Conservation (phyloP, 23 red algal species). For the Chondrus crispus region DNA sequence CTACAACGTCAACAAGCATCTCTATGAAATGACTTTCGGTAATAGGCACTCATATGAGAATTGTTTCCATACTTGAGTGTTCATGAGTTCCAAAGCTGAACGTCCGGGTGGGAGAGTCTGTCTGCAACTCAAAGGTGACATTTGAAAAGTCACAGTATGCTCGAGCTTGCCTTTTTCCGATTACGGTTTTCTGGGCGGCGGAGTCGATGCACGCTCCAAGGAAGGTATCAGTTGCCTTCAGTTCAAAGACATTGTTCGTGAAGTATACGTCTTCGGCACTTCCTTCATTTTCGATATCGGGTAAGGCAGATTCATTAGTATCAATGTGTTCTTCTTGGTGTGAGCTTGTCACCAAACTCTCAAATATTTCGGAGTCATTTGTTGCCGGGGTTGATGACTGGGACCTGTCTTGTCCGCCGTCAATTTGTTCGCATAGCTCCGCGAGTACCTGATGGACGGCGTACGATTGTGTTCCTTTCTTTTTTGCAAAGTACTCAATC, state of each 20-base stretch:
- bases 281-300: not conserved
- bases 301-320: not conserved
- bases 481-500: not conserved
- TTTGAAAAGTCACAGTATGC: not conserved
- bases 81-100: not conserved
- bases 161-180: not conserved
- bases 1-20: not conserved
- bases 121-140: not conserved
- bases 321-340: too few relatives aligned
- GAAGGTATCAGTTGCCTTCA: not conserved
- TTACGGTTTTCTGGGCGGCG: not conserved
- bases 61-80: not conserved
- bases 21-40: not conserved
- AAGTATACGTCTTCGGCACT: not conserved
- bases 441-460: not conserved
- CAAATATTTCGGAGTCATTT: not conserved
- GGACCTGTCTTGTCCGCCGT: not conserved
- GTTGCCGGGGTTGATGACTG: not conserved
- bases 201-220: slow-evolving; percentile 14
- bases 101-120: not conserved
- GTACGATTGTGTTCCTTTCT: not conserved
- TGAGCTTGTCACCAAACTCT: not conserved
- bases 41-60: not conserved
- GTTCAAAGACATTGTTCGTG: not conserved
- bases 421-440: not conserved